A percentile compares a stretch with the other conserved stretches of the same genome.
phyloP scores from a whole-genome alignment of 345 rosid species.

The Brassica juncea region DNA sequence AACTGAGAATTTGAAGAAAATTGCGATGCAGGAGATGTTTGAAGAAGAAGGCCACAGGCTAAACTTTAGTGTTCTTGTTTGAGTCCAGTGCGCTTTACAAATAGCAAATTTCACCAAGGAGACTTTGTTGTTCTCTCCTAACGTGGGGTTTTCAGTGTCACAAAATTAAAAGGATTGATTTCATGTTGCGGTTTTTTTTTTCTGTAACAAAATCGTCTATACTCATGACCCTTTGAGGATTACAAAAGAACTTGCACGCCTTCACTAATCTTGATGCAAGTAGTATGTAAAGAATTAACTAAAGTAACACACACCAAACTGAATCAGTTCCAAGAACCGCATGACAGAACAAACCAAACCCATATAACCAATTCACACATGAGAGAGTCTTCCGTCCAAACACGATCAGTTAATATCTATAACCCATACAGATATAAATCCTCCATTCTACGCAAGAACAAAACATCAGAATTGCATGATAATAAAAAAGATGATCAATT shows the following conservation, averaged over 20 bases:
- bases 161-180: not conserved
- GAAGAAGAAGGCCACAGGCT: not conserved
- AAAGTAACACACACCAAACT: not conserved
- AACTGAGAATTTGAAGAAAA: slow-evolving; percentile 1
- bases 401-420: not conserved
- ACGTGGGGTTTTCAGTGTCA: not conserved
- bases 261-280: not conserved
- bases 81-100: too few species aligned
- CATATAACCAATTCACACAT: slow-evolving; percentile 2
- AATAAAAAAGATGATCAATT: not conserved
- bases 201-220: not conserved
- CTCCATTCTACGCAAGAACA: not conserved
- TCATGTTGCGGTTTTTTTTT: not conserved
- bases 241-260: not conserved
- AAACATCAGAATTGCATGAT: slow-evolving; percentile 1
- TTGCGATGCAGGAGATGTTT: not conserved
- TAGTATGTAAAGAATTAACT: not conserved
- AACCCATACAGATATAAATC: not conserved
- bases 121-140: not conserved
- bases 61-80: not conserved
- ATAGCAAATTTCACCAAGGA: not conserved
- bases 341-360: slow-evolving; percentile 1
- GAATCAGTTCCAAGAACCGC: not conserved
- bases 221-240: not conserved
- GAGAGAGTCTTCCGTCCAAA: not conserved